Percentiles rank a stretch among this genome's conserved stretches.
Evolutionary conservation across 2,329 filamentous ascomycete species (phyloP).

Genomic region (Immersiporthe knoxdaviesiana): DNA sequence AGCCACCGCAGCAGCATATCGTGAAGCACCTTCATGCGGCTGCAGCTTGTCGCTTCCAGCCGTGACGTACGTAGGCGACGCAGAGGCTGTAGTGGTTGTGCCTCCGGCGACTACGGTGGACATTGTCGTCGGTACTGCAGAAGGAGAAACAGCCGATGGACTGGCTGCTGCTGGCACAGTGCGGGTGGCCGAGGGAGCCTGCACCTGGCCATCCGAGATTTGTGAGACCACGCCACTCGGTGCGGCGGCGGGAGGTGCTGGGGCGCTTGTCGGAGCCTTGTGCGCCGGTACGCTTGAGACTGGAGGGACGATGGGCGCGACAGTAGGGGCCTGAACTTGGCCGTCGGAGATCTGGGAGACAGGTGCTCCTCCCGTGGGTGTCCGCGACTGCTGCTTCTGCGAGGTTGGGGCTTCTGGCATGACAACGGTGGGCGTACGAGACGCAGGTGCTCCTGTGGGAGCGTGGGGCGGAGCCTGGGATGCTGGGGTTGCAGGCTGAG

Average conservation of each 20-base stretch:
- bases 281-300: not conserved
- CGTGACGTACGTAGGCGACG: not conserved
- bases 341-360: slow-evolving; percentile 4
- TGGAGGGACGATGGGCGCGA: not conserved
- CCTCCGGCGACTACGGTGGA: no score
- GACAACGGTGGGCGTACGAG: not conserved
- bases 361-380: not conserved
- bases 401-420: not conserved
- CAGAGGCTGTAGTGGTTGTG: not conserved
- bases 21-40: not conserved
- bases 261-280: not conserved
- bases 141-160: not conserved
- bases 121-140: not conserved
- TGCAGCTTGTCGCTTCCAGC: slow-evolving; percentile 7
- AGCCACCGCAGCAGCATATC: not conserved
- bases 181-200: not conserved
- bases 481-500: not conserved
- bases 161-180: not conserved
- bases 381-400: not conserved
- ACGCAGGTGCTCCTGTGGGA: not conserved
- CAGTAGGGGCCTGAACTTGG: slow-evolving; percentile 5
- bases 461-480: not conserved
- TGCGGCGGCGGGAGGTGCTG: not conserved
- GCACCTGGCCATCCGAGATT: slow-evolving; percentile 5
- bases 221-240: slow-evolving; percentile 1